These are phyloP conservation scores for Quercus glauca DNA, from an alignment of 306 rosid species.

Conservation along the genomic window DNA sequence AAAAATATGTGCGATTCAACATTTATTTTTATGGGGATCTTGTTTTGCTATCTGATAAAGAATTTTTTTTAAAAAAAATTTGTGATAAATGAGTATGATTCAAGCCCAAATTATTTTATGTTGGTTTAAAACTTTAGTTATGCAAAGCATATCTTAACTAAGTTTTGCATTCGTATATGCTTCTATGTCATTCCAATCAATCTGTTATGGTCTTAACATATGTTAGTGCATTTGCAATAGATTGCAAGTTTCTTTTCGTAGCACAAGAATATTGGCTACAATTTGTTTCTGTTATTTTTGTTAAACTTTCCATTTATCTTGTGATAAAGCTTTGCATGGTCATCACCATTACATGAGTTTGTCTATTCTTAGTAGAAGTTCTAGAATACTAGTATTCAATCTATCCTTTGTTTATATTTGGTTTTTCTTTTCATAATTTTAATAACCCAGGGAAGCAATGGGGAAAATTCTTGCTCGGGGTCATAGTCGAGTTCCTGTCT, in stretches of 20 bases:
- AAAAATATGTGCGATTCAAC: not conserved
- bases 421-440: not conserved
- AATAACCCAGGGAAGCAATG: slow-evolving; percentile 88
- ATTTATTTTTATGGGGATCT: not conserved
- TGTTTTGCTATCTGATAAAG: not conserved
- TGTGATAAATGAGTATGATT: not conserved
- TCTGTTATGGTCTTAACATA: not conserved
- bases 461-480: slow-evolving; percentile 97
- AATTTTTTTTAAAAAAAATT: not conserved
- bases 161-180: too few relatives aligned
- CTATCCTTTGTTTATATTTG: not conserved
- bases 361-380: slow-evolving; percentile 1
- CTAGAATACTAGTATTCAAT: not conserved
- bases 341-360: not conserved
- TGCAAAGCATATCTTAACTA: not conserved
- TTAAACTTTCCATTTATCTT: not conserved
- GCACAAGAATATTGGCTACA: not conserved
- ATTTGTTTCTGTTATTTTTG: not conserved
- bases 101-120: not conserved
- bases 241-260: not conserved
- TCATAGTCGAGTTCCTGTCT: slow-evolving; percentile 97
- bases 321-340: not conserved
- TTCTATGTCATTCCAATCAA: not conserved
- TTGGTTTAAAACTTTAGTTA: not conserved
- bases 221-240: not conserved